Base-by-base conservation (phyloP, 805 yeast species). In the Candida hungchunana region DNA sequence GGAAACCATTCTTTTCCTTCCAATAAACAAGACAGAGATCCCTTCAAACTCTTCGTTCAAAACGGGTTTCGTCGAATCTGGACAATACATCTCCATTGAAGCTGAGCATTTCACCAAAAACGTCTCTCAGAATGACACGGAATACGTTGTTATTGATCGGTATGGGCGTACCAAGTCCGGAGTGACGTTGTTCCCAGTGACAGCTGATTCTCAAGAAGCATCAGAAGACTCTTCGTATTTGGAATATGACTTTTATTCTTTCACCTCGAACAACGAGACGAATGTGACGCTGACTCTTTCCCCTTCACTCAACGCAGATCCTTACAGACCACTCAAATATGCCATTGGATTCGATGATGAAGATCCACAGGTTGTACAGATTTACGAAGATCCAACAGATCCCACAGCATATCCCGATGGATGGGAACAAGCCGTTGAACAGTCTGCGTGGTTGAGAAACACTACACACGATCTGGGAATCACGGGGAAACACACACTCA, bases 361-460 rank as follows among this genome's bases (percentile, higher is more conserved):
- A 22, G 41, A 37, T 1, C 44, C 44, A 11, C 41, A 41, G 18
- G 40, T 31, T 3, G 25, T 41, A 5, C 41, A 41, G 32, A 26
- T 40, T 7, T 40, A 40, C 31, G 25, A 40, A 17, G 44, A 40
- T 20, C 29, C 40, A 11, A 32, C 34, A 12, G 34, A 36, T 26
- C 40, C 44, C 18, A 32, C 38, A 8, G 29, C 44, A 7, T 40
- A 40, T 25, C 41, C 44, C 5, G 39, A 33, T 5, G 44, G 44
- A 3, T 40, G 44, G 44, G 38, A 36, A 20, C 23, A 26, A n/a
- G 44, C 44, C 4, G 40, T 40, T 4, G 44, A 36, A 20, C 36
- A 36, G 31, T 23, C 34, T 5, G 44, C 44, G 9, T 40, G 44
- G 44, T 5, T 36, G 19, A 33, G 27, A 31, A 40, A 36, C 26